Conservation (phyloP, 2,329 filamentous ascomycete genomes). For the Venturia oleaginea region DNA sequence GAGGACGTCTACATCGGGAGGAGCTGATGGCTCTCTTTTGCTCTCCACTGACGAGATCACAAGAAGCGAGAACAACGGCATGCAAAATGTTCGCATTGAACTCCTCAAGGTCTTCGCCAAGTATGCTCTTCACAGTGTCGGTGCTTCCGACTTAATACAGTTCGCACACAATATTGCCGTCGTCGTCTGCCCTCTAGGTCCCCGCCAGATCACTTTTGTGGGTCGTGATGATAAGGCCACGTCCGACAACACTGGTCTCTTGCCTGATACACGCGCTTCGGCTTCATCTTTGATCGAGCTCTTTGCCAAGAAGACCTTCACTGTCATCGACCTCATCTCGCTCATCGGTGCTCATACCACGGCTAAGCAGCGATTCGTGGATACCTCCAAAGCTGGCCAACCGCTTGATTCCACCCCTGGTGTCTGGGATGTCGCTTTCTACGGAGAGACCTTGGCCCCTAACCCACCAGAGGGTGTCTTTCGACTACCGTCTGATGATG, state of each 20-base stretch:
- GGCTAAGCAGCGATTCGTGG: constrained; percentile 39
- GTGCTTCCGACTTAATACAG: constrained; percentile 48
- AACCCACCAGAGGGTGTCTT: constrained; percentile 5
- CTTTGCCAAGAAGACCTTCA: constrained; percentile 44
- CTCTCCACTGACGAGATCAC: constrained; percentile 27
- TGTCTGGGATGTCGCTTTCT: constrained; percentile 17
- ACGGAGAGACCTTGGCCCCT: not conserved
- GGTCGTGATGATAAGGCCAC: constrained; percentile 13
- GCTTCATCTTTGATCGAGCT: constrained; percentile 37
- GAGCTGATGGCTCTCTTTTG: constrained; percentile 34
- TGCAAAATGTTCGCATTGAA: constrained; percentile 29
- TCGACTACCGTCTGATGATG: constrained; percentile 10
- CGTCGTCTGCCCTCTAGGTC: constrained; percentile 42
- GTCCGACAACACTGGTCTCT: constrained; percentile 3
- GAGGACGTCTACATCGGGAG: constrained; percentile 14
- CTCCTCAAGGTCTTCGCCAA: constrained; percentile 30
- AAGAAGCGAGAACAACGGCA: constrained; percentile 34
- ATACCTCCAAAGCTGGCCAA: constrained; percentile 23
- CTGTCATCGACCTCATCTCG: constrained; percentile 41
- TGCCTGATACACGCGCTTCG: constrained; percentile 29
- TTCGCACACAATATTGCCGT: constrained; percentile 39
- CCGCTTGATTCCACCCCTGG: constrained; percentile 16
- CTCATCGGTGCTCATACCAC: constrained; percentile 47
- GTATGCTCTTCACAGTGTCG: constrained; percentile 34
- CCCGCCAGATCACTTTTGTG: constrained; percentile 39